A percentile compares a stretch with the other conserved stretches of the same genome.
Evolutionary conservation across 345 rosid species (phyloP).

Genomic region (Geranium brycei): DNA sequence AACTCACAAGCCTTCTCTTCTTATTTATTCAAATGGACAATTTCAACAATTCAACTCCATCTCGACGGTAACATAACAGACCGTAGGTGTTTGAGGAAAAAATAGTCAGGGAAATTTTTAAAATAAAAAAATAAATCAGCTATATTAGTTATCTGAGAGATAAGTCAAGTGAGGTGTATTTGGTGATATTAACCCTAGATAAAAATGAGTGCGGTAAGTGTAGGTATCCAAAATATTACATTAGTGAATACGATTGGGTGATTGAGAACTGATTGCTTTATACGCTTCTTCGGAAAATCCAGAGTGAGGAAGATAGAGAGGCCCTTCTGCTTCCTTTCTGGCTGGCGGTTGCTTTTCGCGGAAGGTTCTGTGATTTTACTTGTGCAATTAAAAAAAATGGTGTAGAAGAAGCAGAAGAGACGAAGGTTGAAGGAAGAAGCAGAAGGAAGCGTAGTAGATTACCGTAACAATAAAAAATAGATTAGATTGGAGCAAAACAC

Average conservation of each 20-base stretch:
- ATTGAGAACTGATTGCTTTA: background rate
- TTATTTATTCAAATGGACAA: too few relatives aligned
- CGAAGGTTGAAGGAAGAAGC: background rate
- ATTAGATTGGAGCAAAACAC: conserved; percentile 5
- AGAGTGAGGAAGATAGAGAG: conserved; percentile 10
- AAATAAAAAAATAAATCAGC: too few relatives aligned
- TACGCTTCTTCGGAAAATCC: background rate
- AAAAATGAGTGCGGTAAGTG: too few relatives aligned
- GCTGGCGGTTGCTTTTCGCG: conserved; percentile 25
- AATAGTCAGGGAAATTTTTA: too few relatives aligned
- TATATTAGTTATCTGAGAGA: too few relatives aligned
- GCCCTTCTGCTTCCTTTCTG: conserved; percentile 22
- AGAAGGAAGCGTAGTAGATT: conserved; percentile 7
- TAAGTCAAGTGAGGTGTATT: too few relatives aligned
- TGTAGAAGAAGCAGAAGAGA: background rate
- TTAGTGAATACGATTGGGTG: background rate
- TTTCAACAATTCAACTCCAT: too few relatives aligned
- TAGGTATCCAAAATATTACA: too few relatives aligned
- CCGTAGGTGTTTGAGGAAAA: too few relatives aligned
- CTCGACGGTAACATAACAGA: too few relatives aligned
- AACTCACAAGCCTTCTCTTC: too few relatives aligned
- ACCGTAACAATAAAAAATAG: conserved; percentile 1
- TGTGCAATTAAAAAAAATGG: background rate
- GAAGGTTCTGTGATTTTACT: conserved; percentile 22
- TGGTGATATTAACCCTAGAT: too few relatives aligned